Evolutionary conservation across 1,284 basidiomycete species (phyloP).

Genomic region (Ganoderma boninense): DNA sequence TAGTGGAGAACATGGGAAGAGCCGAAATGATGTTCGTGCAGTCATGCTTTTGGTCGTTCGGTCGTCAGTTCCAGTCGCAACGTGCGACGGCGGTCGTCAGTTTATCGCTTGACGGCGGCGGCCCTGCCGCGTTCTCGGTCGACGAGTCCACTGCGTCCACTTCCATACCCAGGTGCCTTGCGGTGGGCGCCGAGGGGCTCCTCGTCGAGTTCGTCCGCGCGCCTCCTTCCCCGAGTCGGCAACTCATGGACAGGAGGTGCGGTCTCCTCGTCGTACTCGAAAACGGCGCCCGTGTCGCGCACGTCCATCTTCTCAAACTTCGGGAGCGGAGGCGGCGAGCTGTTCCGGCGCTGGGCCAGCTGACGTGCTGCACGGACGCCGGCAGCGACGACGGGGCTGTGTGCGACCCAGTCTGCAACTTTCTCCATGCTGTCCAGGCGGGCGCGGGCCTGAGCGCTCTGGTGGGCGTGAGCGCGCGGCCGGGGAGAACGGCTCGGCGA

Average conservation of each 20-base stretch:
- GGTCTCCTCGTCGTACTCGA: constrained; percentile 33
- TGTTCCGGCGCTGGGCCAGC: constrained; percentile 38
- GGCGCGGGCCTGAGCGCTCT: constrained; percentile 35
- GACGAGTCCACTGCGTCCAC: constrained; percentile 40
- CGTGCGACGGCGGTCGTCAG: neutral
- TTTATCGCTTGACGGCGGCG: constrained; percentile 23
- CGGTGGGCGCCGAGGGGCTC: constrained; percentile 20
- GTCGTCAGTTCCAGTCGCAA: constrained; percentile 26
- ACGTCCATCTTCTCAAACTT: constrained; percentile 35
- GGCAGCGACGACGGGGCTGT: constrained; percentile 38
- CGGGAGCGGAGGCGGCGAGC: constrained; percentile 37
- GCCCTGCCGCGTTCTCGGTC: constrained; percentile 35
- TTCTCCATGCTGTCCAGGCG: constrained; percentile 46
- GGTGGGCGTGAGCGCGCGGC: constrained; percentile 28
- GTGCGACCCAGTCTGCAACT: constrained; percentile 44
- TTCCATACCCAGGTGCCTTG: constrained; percentile 39
- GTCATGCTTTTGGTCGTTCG: constrained; percentile 32
- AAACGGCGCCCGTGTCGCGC: constrained; percentile 29
- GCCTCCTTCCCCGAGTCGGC: constrained; percentile 35
- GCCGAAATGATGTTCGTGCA: constrained; percentile 23
- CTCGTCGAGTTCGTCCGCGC: constrained; percentile 38
- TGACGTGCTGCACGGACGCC: constrained; percentile 24
- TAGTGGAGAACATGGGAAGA: constrained; percentile 20
- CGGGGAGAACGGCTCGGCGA: constrained; percentile 40
- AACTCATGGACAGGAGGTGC: constrained; percentile 13